These are phyloP conservation scores for Populus trichocarpa DNA, from an alignment of 441 rosid genomes.

Conservation along the genomic window DNA sequence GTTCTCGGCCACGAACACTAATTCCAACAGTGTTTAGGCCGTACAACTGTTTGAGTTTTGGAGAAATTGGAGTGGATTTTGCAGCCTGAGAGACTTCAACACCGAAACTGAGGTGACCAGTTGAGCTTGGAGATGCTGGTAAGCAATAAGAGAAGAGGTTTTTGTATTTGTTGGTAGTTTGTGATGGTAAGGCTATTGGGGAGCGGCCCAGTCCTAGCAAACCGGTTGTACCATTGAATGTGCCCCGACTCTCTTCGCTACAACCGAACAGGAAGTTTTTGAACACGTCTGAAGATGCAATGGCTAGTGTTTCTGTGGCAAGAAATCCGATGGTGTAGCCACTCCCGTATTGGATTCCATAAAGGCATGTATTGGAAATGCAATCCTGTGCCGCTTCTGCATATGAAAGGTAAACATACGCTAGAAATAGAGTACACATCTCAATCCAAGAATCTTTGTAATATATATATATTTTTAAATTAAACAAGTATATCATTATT, in stretches of 20 bases:
- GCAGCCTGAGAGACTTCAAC: background rate
- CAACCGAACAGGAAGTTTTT: conserved; percentile 20
- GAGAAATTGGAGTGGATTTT: conserved; percentile 27
- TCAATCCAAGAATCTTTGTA: too few relatives aligned
- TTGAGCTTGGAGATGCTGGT: conserved; percentile 17
- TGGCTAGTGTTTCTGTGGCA: conserved; percentile 11
- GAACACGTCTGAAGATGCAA: conserved; percentile 2
- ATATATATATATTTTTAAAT: too few relatives aligned
- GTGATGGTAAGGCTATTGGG: background rate
- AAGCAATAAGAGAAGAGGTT: conserved; percentile 26
- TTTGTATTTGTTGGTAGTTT: conserved; percentile 19
- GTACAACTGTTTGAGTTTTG: conserved; percentile 39
- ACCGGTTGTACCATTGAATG: conserved; percentile 10
- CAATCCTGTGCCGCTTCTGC: conserved; percentile 7
- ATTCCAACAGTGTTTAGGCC: conserved; percentile 46
- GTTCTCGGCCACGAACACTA: conserved; percentile 25
- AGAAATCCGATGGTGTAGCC: conserved; percentile 1
- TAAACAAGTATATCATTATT: too few relatives aligned
- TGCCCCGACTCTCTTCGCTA: conserved; percentile 15
- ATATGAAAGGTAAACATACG: background rate
- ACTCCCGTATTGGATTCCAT: background rate
- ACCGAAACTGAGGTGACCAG: conserved; percentile 18
- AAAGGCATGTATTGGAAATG: background rate
- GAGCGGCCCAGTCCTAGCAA: conserved; percentile 24
- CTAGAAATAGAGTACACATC: too few relatives aligned